These are phyloP conservation scores for Podospora appendiculata DNA, from an alignment of 495 filamentous ascomycete genomes.

Conservation along the genomic window DNA sequence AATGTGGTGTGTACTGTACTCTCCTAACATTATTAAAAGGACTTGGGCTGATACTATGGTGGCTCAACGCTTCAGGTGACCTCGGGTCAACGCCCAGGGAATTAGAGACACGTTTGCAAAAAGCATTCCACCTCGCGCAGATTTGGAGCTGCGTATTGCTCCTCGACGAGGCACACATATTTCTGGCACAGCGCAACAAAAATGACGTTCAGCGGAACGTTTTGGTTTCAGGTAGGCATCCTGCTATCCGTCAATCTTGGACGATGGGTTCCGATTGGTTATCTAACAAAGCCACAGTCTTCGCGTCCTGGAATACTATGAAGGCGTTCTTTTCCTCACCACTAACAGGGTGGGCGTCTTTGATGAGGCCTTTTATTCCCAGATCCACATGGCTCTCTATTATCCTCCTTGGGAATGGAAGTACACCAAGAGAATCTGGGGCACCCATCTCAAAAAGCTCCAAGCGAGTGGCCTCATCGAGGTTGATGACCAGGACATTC, in stretches of 20 bases:
- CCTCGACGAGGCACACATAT: neutral
- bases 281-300: slow-evolving; percentile 17
- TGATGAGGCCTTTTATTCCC: slow-evolving; percentile 37
- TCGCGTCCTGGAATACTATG: slow-evolving; percentile 46
- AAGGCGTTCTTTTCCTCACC: slow-evolving; percentile 36
- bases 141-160: slow-evolving; percentile 31
- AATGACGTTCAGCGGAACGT: slow-evolving; percentile 39
- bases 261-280: no score
- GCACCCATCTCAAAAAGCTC: no score
- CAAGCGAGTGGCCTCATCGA: no score
- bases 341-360: slow-evolving; percentile 33
- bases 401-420: neutral
- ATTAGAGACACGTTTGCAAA: no score
- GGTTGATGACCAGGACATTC: no score
- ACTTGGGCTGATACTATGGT: no score
- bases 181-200: slow-evolving; percentile 32
- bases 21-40: no score
- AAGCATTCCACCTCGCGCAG: slow-evolving; percentile 29
- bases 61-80: no score
- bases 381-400: slow-evolving; percentile 34
- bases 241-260: no score
- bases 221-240: slow-evolving; percentile 23
- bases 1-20: no score
- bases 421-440: no score
- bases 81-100: no score